These are phyloP conservation scores for Xylariaceae sp. DNA, from an alignment of 2,329 filamentous ascomycete genomes.

Conservation along the genomic window DNA sequence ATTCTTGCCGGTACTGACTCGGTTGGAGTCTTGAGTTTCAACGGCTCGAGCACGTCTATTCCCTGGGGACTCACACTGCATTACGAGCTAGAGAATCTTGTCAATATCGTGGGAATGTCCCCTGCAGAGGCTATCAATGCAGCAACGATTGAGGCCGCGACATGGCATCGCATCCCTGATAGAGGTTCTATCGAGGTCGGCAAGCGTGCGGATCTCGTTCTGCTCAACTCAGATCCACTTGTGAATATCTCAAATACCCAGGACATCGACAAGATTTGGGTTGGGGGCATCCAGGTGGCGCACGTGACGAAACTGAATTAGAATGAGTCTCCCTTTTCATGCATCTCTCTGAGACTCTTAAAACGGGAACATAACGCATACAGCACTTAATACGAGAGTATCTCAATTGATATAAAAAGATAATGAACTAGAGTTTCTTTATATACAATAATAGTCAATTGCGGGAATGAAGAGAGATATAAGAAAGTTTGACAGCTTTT, in stretches of 20 bases:
- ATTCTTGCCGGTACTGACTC: slow-evolving; percentile 32
- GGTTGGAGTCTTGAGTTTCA: slow-evolving; percentile 11
- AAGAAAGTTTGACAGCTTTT: no score
- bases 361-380: no score
- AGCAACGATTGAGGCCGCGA: slow-evolving; percentile 22
- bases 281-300: slow-evolving; percentile 20
- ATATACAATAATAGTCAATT: no score
- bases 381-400: no score
- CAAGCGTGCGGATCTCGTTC: slow-evolving; percentile 26
- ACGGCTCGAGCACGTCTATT: slow-evolving; percentile 16
- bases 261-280: slow-evolving; percentile 26
- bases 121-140: slow-evolving; percentile 24
- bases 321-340: no score
- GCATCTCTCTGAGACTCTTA: no score
- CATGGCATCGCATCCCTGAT: slow-evolving; percentile 20
- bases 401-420: no score
- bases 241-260: slow-evolving; percentile 25
- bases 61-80: slow-evolving; percentile 25
- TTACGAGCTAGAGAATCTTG: slow-evolving; percentile 24
- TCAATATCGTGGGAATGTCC: slow-evolving; percentile 24
- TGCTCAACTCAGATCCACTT: slow-evolving; percentile 25
- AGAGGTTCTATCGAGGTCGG: slow-evolving; percentile 25
- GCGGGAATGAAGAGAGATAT: no score
- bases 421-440: no score
- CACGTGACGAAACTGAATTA: no score